Evolutionary conservation across 1,139 yeast species (phyloP).

Genomic region (Lodderomyces oxycetoniae): DNA sequence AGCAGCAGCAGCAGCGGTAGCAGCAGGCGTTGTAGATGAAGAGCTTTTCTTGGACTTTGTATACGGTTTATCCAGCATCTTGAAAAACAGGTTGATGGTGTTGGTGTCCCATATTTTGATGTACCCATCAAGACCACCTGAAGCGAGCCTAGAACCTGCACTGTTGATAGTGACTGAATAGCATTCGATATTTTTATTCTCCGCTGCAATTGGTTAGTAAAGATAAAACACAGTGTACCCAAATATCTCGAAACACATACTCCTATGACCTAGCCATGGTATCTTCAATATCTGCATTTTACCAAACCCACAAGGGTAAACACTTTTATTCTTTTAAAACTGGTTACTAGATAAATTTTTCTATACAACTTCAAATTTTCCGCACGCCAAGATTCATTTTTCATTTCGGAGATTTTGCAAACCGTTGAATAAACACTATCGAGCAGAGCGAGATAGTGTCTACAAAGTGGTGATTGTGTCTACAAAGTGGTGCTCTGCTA

Average conservation of each 20-base stretch:
- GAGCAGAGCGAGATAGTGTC: too few relatives aligned
- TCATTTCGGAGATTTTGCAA: too few relatives aligned
- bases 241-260: constrained; percentile 31
- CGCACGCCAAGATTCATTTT: too few relatives aligned
- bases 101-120: constrained; percentile 85
- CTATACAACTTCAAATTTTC: too few relatives aligned
- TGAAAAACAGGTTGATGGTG: constrained; percentile 21
- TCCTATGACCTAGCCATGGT: constrained; percentile 77
- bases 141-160: constrained; percentile 80
- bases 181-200: constrained; percentile 74
- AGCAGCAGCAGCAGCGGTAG: constrained; percentile 8
- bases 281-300: constrained; percentile 72
- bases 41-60: constrained; percentile 4
- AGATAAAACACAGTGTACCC: constrained; percentile 1
- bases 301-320: too few relatives aligned
- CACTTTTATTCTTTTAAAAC: too few relatives aligned
- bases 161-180: constrained; percentile 78
- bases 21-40: constrained; percentile 4
- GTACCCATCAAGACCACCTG: constrained; percentile 95
- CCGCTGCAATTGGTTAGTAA: constrained; percentile 42
- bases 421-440: too few relatives aligned
- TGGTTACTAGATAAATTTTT: too few relatives aligned
- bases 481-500: too few relatives aligned
- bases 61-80: constrained; percentile 7
- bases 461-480: not conserved